Conservation (phyloP, 768 basidiomycete species). For the Hericium rajendrae region DNA sequence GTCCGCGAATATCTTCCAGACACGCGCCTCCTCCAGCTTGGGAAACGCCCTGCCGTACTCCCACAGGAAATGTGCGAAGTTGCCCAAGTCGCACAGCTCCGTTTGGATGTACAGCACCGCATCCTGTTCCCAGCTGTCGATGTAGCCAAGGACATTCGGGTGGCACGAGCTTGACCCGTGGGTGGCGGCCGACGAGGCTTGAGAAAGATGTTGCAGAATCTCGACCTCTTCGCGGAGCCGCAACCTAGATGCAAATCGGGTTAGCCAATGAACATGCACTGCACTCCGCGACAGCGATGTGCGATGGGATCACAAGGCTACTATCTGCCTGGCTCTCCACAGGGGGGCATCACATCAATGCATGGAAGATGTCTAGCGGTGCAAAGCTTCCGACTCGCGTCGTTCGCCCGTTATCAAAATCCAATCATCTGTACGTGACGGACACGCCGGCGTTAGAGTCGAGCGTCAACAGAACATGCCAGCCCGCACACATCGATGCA, state of each 20-base stretch:
- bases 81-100: constrained; percentile 89
- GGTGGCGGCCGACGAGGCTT: constrained; percentile 19
- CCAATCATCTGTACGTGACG: neutral
- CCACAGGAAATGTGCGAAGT: constrained; percentile 83
- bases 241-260: constrained; percentile 32
- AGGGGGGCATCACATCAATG: too few species aligned
- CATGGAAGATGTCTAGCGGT: too few species aligned
- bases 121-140: constrained; percentile 95
- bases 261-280: neutral
- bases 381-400: too few species aligned
- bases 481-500: neutral
- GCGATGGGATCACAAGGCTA: too few species aligned
- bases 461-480: neutral
- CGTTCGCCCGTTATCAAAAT: neutral
- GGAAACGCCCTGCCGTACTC: constrained; percentile 83
- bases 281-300: too few species aligned
- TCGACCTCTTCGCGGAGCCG: constrained; percentile 94
- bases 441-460: neutral
- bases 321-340: too few species aligned
- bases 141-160: constrained; percentile 78
- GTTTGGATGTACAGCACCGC: constrained; percentile 86
- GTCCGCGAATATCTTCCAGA: constrained; percentile 94
- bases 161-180: constrained; percentile 34
- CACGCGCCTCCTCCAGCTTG: constrained; percentile 78
- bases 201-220: constrained; percentile 67